Conservation (phyloP, 1,139 yeast species). For the Saccharomyces pastorianus region DNA sequence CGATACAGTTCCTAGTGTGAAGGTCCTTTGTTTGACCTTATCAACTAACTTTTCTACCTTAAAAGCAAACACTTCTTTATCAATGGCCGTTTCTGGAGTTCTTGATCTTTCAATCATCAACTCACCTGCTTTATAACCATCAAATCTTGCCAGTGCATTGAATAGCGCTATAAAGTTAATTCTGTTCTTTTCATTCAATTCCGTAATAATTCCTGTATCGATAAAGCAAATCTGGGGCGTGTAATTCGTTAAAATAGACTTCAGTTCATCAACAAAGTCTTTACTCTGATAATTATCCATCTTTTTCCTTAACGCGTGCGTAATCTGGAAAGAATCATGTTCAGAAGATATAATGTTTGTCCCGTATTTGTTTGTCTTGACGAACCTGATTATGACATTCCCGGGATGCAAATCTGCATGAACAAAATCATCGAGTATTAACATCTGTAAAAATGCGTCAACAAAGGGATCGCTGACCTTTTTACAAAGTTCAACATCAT, state of each 20-base stretch:
- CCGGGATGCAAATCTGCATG: constrained; percentile 98
- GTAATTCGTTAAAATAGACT: constrained; percentile 46
- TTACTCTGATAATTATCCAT: constrained; percentile 32
- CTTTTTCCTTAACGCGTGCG: constrained; percentile 37
- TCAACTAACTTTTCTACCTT: constrained; percentile 79
- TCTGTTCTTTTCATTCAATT: constrained; percentile 67
- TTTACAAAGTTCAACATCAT: constrained; percentile 43
- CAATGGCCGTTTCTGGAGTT: constrained; percentile 86
- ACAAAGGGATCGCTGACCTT: constrained; percentile 80
- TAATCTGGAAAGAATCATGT: constrained; percentile 41
- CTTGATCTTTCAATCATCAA: constrained; percentile 89
- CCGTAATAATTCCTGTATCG: constrained; percentile 91
- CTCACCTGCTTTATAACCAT: constrained; percentile 92
- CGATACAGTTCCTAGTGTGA: constrained; percentile 84
- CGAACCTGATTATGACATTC: constrained; percentile 75
- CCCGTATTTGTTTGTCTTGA: constrained; percentile 38
- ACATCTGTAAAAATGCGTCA: constrained; percentile 87
- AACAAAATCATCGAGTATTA: constrained; percentile 82
- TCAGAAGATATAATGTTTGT: constrained; percentile 29
- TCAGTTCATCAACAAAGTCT: constrained; percentile 46
- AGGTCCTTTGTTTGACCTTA: constrained; percentile 76
- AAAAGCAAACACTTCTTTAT: constrained; percentile 75
- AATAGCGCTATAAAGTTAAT: constrained; percentile 82
- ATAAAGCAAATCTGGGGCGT: constrained; percentile 84
- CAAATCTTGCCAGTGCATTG: constrained; percentile 81